Evolutionary conservation across 2,329 filamentous ascomycete species (phyloP).

Genomic region (Neofusicoccum umdonicola): DNA sequence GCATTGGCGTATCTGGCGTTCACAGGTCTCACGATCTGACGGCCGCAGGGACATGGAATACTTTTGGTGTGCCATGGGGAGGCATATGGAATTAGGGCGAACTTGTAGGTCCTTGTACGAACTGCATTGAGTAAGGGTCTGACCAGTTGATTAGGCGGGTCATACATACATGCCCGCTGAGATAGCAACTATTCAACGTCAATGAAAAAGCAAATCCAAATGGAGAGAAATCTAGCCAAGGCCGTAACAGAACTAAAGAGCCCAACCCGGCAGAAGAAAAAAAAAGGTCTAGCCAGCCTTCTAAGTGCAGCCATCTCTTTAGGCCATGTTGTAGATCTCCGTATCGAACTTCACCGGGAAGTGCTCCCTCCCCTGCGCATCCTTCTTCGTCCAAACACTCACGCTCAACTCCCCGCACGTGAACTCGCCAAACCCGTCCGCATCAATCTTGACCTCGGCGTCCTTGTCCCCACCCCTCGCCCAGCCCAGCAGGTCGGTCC

Average conservation of each 20-base stretch:
- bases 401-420: conserved; percentile 53
- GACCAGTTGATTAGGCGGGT: no score
- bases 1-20: neutral
- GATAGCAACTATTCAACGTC: no score
- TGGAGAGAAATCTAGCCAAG: no score
- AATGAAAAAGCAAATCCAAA: no score
- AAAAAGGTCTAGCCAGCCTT: no score
- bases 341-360: conserved; percentile 21
- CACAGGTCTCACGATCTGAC: neutral
- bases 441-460: conserved; percentile 57
- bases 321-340: conserved; percentile 42
- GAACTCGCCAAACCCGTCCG: conserved; percentile 59
- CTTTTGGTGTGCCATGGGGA: neutral
- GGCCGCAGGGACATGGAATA: neutral
- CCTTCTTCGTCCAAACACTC: conserved; percentile 57
- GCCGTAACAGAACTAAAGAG: no score
- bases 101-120: no score
- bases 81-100: no score
- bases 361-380: conserved; percentile 32
- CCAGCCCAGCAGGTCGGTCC: conserved; percentile 62
- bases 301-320: conserved; percentile 22
- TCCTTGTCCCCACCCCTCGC: conserved; percentile 36
- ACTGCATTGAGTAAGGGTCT: no score
- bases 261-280: no score
- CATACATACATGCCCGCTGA: no score